Percentiles rank a stretch among this genome's conserved stretches.
These are phyloP conservation scores for Rostrohypoxylon terebratum DNA, from an alignment of 495 filamentous ascomycete species.

Conservation along the genomic window DNA sequence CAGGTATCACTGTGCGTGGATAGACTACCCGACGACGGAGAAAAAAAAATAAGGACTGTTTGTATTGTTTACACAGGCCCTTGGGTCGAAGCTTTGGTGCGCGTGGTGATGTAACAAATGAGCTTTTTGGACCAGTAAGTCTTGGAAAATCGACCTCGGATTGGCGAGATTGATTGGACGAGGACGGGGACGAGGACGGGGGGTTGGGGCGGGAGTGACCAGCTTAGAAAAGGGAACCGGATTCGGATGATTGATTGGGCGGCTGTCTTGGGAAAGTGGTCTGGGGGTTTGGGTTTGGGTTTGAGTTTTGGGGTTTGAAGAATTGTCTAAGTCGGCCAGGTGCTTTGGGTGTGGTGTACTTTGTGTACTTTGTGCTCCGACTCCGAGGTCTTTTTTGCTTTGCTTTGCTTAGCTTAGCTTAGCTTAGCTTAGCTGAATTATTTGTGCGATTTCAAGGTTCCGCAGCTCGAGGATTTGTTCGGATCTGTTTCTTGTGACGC, in stretches of 20 bases:
- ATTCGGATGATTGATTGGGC: constrained; percentile 38
- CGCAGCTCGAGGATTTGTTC: constrained; percentile 27
- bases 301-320: constrained; percentile 10
- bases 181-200: constrained; percentile 19
- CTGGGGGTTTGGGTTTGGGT: constrained; percentile 5
- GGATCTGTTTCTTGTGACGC: constrained; percentile 22
- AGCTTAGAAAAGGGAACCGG: constrained; percentile 10
- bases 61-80: constrained; percentile 48
- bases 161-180: constrained; percentile 51
- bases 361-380: no score
- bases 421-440: constrained; percentile 1
- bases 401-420: no score
- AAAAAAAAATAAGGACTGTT: constrained; percentile 40
- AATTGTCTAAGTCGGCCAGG: not conserved
- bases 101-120: constrained; percentile 54
- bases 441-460: constrained; percentile 43
- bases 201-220: constrained; percentile 32
- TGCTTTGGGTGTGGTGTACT: no score
- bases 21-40: constrained; percentile 42
- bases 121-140: constrained; percentile 45
- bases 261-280: constrained; percentile 24
- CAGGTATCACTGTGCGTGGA: constrained; percentile 32
- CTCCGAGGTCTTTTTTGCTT: no score
- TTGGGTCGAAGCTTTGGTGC: constrained; percentile 41
- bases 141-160: constrained; percentile 44